phyloP scores from a whole-genome alignment of 352 stramenopile species.

The Globisporangium viniferum region DNA sequence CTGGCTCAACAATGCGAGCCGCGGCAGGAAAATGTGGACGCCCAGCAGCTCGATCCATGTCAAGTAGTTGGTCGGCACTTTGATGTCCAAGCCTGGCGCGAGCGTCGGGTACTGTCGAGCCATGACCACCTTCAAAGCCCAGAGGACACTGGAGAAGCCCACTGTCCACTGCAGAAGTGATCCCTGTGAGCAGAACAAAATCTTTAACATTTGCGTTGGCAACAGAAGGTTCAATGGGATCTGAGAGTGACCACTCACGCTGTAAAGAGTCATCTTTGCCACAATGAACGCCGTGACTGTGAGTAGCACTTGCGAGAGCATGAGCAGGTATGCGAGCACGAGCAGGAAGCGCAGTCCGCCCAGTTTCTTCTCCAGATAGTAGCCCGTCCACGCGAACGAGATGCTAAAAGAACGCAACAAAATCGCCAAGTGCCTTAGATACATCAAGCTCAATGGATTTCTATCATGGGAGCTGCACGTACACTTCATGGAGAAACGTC shows the following conservation, averaged over 20 bases:
- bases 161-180: constrained; percentile 18
- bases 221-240: background rate
- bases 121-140: constrained; percentile 22
- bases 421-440: background rate
- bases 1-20: constrained; percentile 48
- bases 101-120: constrained; percentile 30
- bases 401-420: constrained; percentile 7
- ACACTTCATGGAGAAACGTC: constrained; percentile 17
- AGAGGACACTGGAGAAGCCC: constrained; percentile 25
- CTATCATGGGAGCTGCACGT: background rate
- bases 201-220: background rate
- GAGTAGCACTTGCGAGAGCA: constrained; percentile 23
- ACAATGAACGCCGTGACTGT: constrained; percentile 19
- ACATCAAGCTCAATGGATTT: background rate
- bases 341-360: constrained; percentile 22
- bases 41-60: constrained; percentile 57
- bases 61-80: constrained; percentile 36
- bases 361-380: constrained; percentile 25
- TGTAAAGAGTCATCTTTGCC: constrained; percentile 12
- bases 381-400: constrained; percentile 27
- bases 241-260: constrained; percentile 4
- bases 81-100: constrained; percentile 18
- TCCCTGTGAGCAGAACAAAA: constrained; percentile 4
- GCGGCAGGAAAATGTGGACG: constrained; percentile 41
- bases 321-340: constrained; percentile 18